Percentiles rank a stretch among this genome's conserved stretches.
Evolutionary conservation across 306 rosid species (phyloP).

Genomic region (Fragaria iinumae): DNA sequence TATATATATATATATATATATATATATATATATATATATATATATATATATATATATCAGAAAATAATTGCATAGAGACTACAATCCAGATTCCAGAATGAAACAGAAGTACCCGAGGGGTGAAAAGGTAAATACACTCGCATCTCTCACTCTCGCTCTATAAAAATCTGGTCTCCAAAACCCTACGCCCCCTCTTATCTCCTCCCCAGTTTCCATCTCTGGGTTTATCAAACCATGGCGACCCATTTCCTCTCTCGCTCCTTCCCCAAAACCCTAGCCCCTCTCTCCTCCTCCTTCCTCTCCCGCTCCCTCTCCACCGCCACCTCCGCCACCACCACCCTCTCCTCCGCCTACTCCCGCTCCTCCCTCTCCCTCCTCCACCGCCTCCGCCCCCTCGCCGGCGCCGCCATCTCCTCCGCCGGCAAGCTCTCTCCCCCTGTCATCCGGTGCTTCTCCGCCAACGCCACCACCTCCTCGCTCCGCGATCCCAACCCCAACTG

Average conservation of each 20-base stretch:
- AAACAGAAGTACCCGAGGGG: too few relatives aligned
- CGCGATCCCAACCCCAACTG: constrained; percentile 89
- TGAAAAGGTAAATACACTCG: too few relatives aligned
- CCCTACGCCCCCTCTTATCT: too few relatives aligned
- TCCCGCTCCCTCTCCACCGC: constrained; percentile 53
- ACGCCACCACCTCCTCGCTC: constrained; percentile 82
- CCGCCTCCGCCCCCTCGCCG: constrained; percentile 69
- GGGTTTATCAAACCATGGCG: constrained; percentile 66
- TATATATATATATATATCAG: too few relatives aligned
- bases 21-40: too few relatives aligned
- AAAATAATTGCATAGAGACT: too few relatives aligned
- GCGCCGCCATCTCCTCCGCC: constrained; percentile 23
- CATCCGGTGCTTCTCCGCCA: constrained; percentile 52
- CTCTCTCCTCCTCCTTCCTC: constrained; percentile 35
- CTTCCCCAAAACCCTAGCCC: constrained; percentile 54
- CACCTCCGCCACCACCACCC: constrained; percentile 23
- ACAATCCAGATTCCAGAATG: too few relatives aligned
- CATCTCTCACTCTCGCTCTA: too few relatives aligned
- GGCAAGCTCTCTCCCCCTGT: constrained; percentile 19
- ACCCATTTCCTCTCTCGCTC: constrained; percentile 50
- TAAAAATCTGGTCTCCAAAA: too few relatives aligned
- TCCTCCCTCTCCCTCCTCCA: constrained; percentile 48
- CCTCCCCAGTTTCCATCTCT: background rate
- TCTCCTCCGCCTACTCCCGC: constrained; percentile 19
- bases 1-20: too few relatives aligned